phyloP scores from a whole-genome alignment of 495 filamentous ascomycete species.

The Hyaloscypha hepaticicola region DNA sequence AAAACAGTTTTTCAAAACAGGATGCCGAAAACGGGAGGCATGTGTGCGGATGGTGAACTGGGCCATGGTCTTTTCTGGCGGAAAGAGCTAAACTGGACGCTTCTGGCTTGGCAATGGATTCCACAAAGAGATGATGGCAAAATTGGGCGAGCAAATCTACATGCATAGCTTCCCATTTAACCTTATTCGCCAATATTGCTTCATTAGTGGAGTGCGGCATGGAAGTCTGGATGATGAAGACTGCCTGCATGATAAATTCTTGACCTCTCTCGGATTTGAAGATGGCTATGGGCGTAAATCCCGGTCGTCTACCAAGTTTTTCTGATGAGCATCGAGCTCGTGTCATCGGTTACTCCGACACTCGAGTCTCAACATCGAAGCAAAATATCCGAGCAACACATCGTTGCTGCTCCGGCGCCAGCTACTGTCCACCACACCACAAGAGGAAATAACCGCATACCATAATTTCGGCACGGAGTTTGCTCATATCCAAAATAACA shows the following conservation, averaged over 20 bases:
- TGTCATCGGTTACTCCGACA: too few species aligned
- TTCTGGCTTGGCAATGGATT: slow-evolving; percentile 69
- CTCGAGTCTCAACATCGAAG: too few species aligned
- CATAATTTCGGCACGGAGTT: slow-evolving; percentile 59
- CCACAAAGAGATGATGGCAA: background rate
- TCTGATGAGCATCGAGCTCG: too few species aligned
- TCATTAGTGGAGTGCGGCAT: background rate
- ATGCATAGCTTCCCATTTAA: background rate
- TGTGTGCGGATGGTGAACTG: slow-evolving; percentile 49
- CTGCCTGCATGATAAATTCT: background rate
- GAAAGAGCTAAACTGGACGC: slow-evolving; percentile 90
- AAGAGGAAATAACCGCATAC: slow-evolving; percentile 63
- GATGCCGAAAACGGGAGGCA: slow-evolving; percentile 60
- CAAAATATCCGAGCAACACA: too few species aligned
- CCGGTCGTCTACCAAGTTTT: too few species aligned
- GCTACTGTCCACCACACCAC: background rate
- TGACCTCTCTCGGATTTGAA: too few species aligned
- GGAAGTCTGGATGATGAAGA: background rate
- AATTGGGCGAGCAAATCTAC: background rate
- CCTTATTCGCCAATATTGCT: too few species aligned
- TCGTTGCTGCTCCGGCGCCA: background rate
- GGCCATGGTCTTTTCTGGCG: slow-evolving; percentile 90
- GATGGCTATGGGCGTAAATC: too few species aligned
- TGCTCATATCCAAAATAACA: slow-evolving; percentile 65
- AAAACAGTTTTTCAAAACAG: slow-evolving; percentile 72